Evolutionary conservation across 164 flowering plant species (phyloP).

Genomic region (Annona squamosa): DNA sequence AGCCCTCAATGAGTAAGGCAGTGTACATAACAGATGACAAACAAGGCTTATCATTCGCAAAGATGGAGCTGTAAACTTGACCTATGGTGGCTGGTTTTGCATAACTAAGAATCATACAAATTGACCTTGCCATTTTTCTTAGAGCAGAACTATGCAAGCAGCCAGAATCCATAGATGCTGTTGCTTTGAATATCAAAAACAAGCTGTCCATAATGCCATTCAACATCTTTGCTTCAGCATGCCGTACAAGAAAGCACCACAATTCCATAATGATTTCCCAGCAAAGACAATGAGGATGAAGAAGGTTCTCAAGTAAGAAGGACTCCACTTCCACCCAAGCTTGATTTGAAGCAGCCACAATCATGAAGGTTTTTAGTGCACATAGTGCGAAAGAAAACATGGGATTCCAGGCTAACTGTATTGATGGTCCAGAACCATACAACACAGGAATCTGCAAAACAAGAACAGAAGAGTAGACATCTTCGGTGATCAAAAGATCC

Average conservation of each 20-base stretch:
- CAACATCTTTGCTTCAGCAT: conserved; percentile 50
- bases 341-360: conserved; percentile 38
- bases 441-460: conserved; percentile 43
- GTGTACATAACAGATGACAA: conserved; percentile 30
- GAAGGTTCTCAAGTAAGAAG: conserved; percentile 65
- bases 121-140: conserved; percentile 68
- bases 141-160: conserved; percentile 35
- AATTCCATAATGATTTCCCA: conserved; percentile 71
- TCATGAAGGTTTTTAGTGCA: conserved; percentile 63
- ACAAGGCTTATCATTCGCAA: conserved; percentile 29
- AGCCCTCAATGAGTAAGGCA: conserved; percentile 77
- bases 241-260: conserved; percentile 68
- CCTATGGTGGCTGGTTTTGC: conserved; percentile 38
- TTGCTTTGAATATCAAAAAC: conserved; percentile 35
- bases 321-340: conserved; percentile 51
- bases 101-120: conserved; percentile 41
- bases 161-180: conserved; percentile 36
- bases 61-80: conserved; percentile 34
- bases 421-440: conserved; percentile 30
- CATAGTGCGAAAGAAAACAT: conserved; percentile 43
- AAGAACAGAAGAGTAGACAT: conserved; percentile 54
- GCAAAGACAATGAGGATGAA: conserved; percentile 84
- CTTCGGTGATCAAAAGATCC: conserved; percentile 43
- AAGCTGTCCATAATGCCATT: conserved; percentile 45
- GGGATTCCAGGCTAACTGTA: conserved; percentile 48